phyloP scores from a whole-genome alignment of 495 filamentous ascomycete species.

The Neurospora africana region DNA sequence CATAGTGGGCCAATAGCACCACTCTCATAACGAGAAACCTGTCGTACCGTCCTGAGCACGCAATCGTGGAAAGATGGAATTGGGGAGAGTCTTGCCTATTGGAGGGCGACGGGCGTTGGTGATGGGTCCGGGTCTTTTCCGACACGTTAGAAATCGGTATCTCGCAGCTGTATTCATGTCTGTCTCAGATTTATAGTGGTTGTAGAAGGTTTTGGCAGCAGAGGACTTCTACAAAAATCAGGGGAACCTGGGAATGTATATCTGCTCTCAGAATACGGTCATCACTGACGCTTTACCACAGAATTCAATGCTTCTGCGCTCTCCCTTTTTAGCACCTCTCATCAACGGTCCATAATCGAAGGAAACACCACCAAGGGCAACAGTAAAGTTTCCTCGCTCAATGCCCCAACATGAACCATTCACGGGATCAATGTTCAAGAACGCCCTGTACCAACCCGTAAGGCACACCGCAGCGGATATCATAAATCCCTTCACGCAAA shows the following conservation, averaged over 20 bases:
- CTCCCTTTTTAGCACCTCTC: neutral
- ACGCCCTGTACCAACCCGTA: neutral
- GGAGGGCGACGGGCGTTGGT: neutral
- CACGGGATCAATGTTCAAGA: neutral
- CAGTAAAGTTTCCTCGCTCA: neutral
- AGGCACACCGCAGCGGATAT: neutral
- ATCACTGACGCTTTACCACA: neutral
- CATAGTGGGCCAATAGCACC: neutral
- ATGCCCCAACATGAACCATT: neutral
- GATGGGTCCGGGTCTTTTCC: neutral
- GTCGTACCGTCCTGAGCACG: neutral
- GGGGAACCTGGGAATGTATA: neutral
- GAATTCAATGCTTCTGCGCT: neutral
- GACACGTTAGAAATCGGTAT: neutral
- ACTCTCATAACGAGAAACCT: neutral
- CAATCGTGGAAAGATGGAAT: neutral
- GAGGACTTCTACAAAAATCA: neutral
- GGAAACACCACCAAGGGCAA: neutral
- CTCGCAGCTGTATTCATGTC: neutral
- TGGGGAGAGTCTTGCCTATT: neutral
- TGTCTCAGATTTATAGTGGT: neutral
- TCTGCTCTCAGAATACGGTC: neutral
- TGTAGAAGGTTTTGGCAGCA: neutral
- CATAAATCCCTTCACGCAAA: neutral
- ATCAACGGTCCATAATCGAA: neutral